phyloP scores from a whole-genome alignment of 2,329 filamentous ascomycete species.

The Lasiodiplodia sp. region DNA sequence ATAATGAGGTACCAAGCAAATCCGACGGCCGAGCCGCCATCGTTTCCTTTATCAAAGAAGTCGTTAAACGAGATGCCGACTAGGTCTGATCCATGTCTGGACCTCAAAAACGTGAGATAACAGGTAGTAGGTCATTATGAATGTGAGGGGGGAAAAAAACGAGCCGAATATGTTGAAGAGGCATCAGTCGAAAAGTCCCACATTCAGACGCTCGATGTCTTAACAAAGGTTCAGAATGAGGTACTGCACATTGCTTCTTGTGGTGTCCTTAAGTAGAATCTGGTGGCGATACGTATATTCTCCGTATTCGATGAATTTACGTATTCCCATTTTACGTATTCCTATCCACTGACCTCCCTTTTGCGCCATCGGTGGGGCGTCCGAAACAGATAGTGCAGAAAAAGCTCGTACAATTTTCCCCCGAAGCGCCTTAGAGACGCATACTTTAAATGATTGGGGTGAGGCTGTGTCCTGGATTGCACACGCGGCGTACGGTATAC shows the following conservation, averaged over 20 bases:
- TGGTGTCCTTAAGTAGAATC: background rate
- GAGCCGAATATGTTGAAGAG: too few relatives aligned
- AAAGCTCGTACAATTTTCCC: background rate
- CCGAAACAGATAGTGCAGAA: background rate
- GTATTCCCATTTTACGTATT: background rate
- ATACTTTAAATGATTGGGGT: background rate
- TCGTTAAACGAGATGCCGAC: background rate
- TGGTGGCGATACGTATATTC: background rate
- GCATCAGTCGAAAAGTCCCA: too few relatives aligned
- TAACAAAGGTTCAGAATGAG: background rate
- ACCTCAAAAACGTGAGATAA: background rate
- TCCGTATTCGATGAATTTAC: background rate
- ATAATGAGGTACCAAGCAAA: conserved; percentile 57
- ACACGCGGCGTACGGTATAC: background rate
- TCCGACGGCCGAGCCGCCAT: background rate
- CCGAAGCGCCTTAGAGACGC: background rate
- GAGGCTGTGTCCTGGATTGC: background rate
- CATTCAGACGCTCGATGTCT: background rate
- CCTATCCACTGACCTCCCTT: background rate
- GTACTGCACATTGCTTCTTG: background rate
- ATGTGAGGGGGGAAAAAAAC: too few relatives aligned
- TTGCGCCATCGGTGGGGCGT: background rate
- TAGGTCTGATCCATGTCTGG: background rate
- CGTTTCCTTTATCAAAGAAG: conserved; percentile 21
- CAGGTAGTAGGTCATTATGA: background rate